phyloP scores from a whole-genome alignment of 768 basidiomycete species.

The Lactarius hengduanensis region DNA sequence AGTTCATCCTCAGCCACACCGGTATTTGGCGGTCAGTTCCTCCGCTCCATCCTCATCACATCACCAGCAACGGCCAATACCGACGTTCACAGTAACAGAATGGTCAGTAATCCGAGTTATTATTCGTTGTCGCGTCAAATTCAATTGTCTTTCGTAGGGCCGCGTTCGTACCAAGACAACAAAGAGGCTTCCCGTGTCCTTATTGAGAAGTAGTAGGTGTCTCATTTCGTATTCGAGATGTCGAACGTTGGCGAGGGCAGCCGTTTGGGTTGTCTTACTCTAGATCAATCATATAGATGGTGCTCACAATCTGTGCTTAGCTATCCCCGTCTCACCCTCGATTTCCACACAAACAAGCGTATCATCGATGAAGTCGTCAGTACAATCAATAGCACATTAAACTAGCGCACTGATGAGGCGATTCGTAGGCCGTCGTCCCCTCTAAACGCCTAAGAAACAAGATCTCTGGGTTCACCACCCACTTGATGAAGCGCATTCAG shows the following conservation, averaged over 20 bases:
- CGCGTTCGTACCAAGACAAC: slow-evolving; percentile 99
- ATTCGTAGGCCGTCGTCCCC: slow-evolving; percentile 77
- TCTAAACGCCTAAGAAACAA: slow-evolving; percentile 99
- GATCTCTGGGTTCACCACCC: slow-evolving; percentile 99
- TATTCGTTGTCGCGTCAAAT: not conserved
- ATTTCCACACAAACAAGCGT: slow-evolving; percentile 99
- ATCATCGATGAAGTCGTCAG: slow-evolving; percentile 96
- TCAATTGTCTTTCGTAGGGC: slow-evolving; percentile 54
- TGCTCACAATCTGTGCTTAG: slow-evolving; percentile 38
- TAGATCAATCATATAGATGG: not conserved
- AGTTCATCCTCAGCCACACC: slow-evolving; percentile 37
- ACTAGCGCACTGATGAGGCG: slow-evolving; percentile 3
- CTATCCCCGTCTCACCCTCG: slow-evolving; percentile 98
- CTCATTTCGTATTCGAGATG: not conserved
- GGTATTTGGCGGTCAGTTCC: slow-evolving; percentile 32
- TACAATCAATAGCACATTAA: slow-evolving; percentile 29
- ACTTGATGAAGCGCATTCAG: slow-evolving; percentile 99
- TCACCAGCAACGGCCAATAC: slow-evolving; percentile 23
- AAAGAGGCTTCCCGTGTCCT: slow-evolving; percentile 98
- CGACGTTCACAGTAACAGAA: slow-evolving; percentile 35
- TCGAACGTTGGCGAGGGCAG: not conserved
- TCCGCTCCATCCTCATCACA: slow-evolving; percentile 25
- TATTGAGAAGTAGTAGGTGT: slow-evolving; percentile 96
- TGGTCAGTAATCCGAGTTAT: slow-evolving; percentile 43
- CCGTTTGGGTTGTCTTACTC: not conserved